Conservation (phyloP, 2,329 filamentous ascomycete species). For the Chaetomiaceae sp. region DNA sequence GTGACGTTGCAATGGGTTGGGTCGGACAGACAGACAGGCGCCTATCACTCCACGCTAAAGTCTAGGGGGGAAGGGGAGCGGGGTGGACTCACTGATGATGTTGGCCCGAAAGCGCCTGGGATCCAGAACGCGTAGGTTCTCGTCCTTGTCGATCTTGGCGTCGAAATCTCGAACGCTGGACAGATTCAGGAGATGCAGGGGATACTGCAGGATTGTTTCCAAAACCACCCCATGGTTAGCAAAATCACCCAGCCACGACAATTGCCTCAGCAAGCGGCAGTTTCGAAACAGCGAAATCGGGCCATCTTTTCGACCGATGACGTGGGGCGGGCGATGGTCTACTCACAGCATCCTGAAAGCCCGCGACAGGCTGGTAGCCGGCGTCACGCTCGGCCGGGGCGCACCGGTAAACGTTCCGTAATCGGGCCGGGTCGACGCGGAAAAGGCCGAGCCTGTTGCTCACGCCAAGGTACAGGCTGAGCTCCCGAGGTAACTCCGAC, state of each 20-base stretch:
- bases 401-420: conserved; percentile 55
- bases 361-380: conserved; percentile 60
- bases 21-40: no score
- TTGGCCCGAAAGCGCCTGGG: conserved; percentile 66
- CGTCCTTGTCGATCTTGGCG: conserved; percentile 48
- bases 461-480: conserved; percentile 62
- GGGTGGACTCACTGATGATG: conserved; percentile 52
- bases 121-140: conserved; percentile 48
- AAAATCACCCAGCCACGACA: background rate
- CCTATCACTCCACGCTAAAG: no score
- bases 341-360: conserved; percentile 66
- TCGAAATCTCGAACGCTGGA: conserved; percentile 59
- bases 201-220: conserved; percentile 46
- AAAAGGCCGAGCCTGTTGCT: conserved; percentile 64
- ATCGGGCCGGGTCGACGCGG: conserved; percentile 54
- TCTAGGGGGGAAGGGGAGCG: no score
- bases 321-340: background rate
- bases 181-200: conserved; percentile 63
- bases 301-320: conserved; percentile 4
- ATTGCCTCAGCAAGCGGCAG: background rate
- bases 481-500: conserved; percentile 55
- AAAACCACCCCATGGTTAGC: background rate
- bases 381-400: conserved; percentile 54
- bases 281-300: background rate
- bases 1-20: no score